These are phyloP conservation scores for Leucoagaricus sp. DNA, from an alignment of 1,284 basidiomycete genomes.

Conservation along the genomic window DNA sequence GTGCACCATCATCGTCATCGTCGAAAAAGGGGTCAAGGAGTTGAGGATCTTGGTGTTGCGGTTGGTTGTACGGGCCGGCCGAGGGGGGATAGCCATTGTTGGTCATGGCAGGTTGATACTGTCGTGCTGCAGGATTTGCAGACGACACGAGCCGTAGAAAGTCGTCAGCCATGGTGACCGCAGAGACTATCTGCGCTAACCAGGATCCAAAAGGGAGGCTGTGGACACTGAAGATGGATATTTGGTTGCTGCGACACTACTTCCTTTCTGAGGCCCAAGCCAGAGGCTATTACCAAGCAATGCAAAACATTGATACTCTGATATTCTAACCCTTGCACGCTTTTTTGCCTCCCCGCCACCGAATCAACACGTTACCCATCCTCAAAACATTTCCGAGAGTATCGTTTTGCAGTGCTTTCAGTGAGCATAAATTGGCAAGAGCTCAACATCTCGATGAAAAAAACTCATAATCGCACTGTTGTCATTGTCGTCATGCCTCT, in stretches of 20 bases:
- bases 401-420: too few species aligned
- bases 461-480: neutral
- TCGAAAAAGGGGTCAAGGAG: constrained; percentile 81
- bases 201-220: constrained; percentile 2
- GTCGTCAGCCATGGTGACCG: constrained; percentile 61
- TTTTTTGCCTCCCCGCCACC: too few species aligned
- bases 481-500: neutral
- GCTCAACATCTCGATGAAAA: neutral
- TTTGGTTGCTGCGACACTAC: constrained; percentile 8
- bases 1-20: constrained; percentile 70
- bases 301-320: constrained; percentile 13
- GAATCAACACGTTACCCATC: too few species aligned
- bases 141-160: constrained; percentile 72
- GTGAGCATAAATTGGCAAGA: too few species aligned
- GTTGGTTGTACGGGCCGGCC: constrained; percentile 37
- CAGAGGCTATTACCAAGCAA: constrained; percentile 16
- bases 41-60: constrained; percentile 34
- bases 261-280: neutral
- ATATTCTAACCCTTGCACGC: neutral
- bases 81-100: constrained; percentile 55
- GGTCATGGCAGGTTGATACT: constrained; percentile 51
- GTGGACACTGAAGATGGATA: constrained; percentile 9
- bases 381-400: too few species aligned
- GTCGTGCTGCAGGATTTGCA: constrained; percentile 65
- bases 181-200: constrained; percentile 9